These are phyloP conservation scores for Xylaria arbuscula DNA, from an alignment of 2,329 filamentous ascomycete species.

Conservation along the genomic window DNA sequence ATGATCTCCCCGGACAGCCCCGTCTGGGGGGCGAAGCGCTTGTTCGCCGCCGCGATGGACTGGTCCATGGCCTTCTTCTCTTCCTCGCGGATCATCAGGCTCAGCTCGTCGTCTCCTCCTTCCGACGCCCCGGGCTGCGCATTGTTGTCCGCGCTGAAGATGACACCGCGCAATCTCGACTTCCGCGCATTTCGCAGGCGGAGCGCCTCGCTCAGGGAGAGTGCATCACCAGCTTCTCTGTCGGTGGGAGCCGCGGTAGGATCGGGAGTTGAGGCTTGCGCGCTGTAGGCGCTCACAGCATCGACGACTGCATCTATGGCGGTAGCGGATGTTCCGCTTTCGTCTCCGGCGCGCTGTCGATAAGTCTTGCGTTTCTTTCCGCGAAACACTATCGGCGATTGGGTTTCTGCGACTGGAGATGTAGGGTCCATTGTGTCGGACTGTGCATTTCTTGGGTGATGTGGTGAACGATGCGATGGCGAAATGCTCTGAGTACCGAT, in stretches of 20 bases:
- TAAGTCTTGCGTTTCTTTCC: constrained; percentile 71
- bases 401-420: constrained; percentile 31
- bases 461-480: not conserved
- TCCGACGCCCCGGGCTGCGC: constrained; percentile 38
- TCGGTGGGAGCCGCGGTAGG: constrained; percentile 14
- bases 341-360: constrained; percentile 59
- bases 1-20: constrained; percentile 72
- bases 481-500: not conserved
- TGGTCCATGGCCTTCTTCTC: constrained; percentile 49
- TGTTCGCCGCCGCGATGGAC: constrained; percentile 50
- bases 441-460: not conserved
- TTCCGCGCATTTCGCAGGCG: constrained; percentile 65
- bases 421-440: constrained; percentile 33
- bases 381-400: constrained; percentile 63
- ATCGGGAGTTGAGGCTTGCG: constrained; percentile 9
- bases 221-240: constrained; percentile 51
- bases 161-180: constrained; percentile 65
- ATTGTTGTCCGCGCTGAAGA: constrained; percentile 58
- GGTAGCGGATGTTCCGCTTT: constrained; percentile 32
- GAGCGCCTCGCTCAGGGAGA: constrained; percentile 63
- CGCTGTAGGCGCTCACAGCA: constrained; percentile 16
- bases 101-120: constrained; percentile 50
- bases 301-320: constrained; percentile 24
- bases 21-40: constrained; percentile 78
- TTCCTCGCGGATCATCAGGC: constrained; percentile 53